Base-by-base conservation (phyloP, 1,284 basidiomycete species). In the Leucoagaricus sp. region DNA sequence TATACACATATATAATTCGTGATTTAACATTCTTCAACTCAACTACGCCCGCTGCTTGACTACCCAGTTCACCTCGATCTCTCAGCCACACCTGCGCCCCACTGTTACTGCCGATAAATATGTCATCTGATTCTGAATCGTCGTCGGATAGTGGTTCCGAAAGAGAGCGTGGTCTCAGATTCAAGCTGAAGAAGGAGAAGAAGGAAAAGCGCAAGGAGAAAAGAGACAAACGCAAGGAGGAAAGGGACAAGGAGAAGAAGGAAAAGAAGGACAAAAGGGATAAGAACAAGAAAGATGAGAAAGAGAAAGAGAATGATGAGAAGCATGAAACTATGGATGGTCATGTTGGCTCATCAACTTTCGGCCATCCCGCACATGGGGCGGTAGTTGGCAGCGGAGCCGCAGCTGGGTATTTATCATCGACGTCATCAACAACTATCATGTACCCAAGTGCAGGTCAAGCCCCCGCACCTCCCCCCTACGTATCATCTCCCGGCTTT, bases 221-320 rank as follows among this genome's bases (percentile, higher is more conserved):
- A 49, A 58, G 69, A 25, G 58, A 64, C 29, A 64, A 69, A 26
- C 58, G 64, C 28, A 64, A 68, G 59, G 60, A 65, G 34, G 59
- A 69, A 55, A 68, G 66, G 50, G 63, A 66, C 53, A 55, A 65
- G 10, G 59, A 65, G 25, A 53, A 61, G n/a, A 58, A 67, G 36
- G 49, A 65, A 4, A 44, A 64, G 4, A 63, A 63, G 57, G 54
- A n/a, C n/a, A n/a, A n/a, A n/a, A n/a, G 63, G 36, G 55, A 61
- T 4, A 54, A 60, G 23, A 49, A 63, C 21, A 45, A 57, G 12
- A 59, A 69, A 46, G 61, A 67, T 49, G 60, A 68, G 25, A 59
- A 65, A 17, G 62, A 67, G 50, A 54, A 58, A 44, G 58, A 66
- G 23, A 55, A 66, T 17, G 58, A 67, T 50, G 64, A 65, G 46